A percentile compares a stretch with the other conserved stretches of the same genome.
Conservation (phyloP, 2,329 filamentous ascomycete genomes). For the Clarireedia paspali region DNA sequence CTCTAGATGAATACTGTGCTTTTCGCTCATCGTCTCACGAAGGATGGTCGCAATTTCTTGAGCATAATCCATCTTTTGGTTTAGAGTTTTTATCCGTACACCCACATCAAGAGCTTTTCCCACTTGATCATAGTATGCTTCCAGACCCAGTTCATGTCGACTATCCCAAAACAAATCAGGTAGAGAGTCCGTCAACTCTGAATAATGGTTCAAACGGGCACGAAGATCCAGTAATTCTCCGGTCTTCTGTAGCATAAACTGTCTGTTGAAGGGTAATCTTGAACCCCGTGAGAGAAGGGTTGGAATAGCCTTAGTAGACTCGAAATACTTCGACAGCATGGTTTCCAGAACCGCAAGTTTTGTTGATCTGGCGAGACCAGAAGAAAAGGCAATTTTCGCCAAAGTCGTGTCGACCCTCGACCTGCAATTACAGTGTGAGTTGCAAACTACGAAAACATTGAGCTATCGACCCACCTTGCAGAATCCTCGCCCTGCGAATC, state of each 20-base stretch:
- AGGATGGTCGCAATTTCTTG: slow-evolving; percentile 89
- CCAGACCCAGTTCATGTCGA: slow-evolving; percentile 78
- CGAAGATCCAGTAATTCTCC: slow-evolving; percentile 84
- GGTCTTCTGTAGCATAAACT: slow-evolving; percentile 86
- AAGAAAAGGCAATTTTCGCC: slow-evolving; percentile 94
- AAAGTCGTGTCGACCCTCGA: slow-evolving; percentile 53
- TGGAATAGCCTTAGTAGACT: slow-evolving; percentile 77
- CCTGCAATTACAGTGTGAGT: slow-evolving; percentile 12
- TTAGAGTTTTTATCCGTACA: slow-evolving; percentile 81
- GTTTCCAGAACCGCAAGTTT: slow-evolving; percentile 90
- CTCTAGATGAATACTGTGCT: slow-evolving; percentile 79
- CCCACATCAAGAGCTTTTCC: slow-evolving; percentile 85
- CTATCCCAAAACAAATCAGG: slow-evolving; percentile 97
- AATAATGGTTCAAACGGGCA: slow-evolving; percentile 93
- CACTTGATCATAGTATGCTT: slow-evolving; percentile 92
- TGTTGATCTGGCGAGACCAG: slow-evolving; percentile 82
- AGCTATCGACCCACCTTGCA: slow-evolving; percentile 13
- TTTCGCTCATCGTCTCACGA: slow-evolving; percentile 81
- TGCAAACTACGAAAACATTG: neutral
- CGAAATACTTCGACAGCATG: slow-evolving; percentile 74
- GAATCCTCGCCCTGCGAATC: slow-evolving; percentile 37
- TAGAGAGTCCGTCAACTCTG: slow-evolving; percentile 87
- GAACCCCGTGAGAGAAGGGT: slow-evolving; percentile 64
- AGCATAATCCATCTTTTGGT: slow-evolving; percentile 97
- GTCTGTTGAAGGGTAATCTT: slow-evolving; percentile 55